Evolutionary conservation across 2,329 filamentous ascomycete species (phyloP), one percentile per base, ranked within the genome.

Genomic region (Neonectria faginata): DNA sequence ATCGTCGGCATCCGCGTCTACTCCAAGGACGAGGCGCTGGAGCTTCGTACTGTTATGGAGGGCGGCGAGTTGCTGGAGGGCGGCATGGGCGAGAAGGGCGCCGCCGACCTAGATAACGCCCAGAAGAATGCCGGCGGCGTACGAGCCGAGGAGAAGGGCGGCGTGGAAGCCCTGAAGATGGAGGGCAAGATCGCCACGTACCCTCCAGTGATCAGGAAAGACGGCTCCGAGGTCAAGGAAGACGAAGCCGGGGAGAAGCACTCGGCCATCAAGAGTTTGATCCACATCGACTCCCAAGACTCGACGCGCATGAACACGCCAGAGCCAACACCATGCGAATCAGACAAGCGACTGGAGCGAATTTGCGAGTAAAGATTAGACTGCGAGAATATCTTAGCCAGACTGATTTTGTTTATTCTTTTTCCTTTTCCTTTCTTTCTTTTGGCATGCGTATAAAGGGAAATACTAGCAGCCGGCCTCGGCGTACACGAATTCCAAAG

Each of bases 1-100:
- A 85, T 89, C 18, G 83, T 90, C 0, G 88, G 88, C 0, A 78
- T 90, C 56, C 83, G 87, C 5, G 84, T 90, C 6, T 90, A 89
- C 74, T 85, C 85, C 71, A 87, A 86, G 74, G 85, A 89, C 72
- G 81, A 83, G 48, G 76, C 80, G 33, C 78, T 88, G 3, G 82
- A 86, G 74, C 75, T 88, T n/a, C 80, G 81, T 41, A 83, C 86
- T 12, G 84, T 88, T 20, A 82, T 88, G 76, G 85, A 88, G 71
- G 85, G 85, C 42, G 85, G 84, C 25, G 80, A 83, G 68, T 79
- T 87, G 3, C 77, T 82, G 29, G 85, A 88, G 72, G 83, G 80
- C 42, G 85, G 86, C 61, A 88, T 88, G 84, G 86, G 85, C 47
- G 82, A 83, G 68, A 86, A 86, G 75, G 85, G 86, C 10, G 81